These are phyloP conservation scores for Sarocladium strictum DNA, from an alignment of 2,329 filamentous ascomycete species.

Conservation along the genomic window DNA sequence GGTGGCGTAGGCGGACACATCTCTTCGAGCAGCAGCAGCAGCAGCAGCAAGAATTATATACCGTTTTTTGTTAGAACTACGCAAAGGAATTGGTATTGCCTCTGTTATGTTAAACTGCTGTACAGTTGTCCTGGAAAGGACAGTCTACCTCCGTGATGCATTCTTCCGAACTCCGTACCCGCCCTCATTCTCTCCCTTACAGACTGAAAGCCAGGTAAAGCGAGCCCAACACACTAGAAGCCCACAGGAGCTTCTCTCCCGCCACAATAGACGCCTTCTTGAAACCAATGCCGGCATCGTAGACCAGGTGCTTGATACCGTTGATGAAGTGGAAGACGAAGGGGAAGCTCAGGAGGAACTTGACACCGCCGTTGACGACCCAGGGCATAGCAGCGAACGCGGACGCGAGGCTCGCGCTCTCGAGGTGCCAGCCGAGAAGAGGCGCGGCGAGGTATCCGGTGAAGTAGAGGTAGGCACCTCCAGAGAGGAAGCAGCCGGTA, in stretches of 20 bases:
- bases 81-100: constrained; percentile 9
- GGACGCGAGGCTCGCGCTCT: constrained; percentile 53
- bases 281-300: constrained; percentile 48
- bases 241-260: constrained; percentile 44
- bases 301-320: constrained; percentile 48
- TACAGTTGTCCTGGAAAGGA: constrained; percentile 2
- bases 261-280: constrained; percentile 38
- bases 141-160: neutral
- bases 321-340: constrained; percentile 53
- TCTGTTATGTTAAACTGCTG: constrained; percentile 6
- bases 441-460: constrained; percentile 77
- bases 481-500: constrained; percentile 69
- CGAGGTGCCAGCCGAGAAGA: constrained; percentile 58
- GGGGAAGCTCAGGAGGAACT: constrained; percentile 52
- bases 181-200: constrained; percentile 22
- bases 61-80: neutral
- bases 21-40: too few species aligned
- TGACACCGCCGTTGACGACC: constrained; percentile 50
- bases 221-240: constrained; percentile 34
- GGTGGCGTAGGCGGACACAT: neutral
- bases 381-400: constrained; percentile 54
- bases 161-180: constrained; percentile 8
- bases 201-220: constrained; percentile 43
- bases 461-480: constrained; percentile 73
- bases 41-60: neutral